Percentiles rank a stretch among this genome's conserved stretches.
These are phyloP conservation scores for Kodamaea fungicola DNA, from an alignment of 1,139 yeast species.

Conservation along the genomic window DNA sequence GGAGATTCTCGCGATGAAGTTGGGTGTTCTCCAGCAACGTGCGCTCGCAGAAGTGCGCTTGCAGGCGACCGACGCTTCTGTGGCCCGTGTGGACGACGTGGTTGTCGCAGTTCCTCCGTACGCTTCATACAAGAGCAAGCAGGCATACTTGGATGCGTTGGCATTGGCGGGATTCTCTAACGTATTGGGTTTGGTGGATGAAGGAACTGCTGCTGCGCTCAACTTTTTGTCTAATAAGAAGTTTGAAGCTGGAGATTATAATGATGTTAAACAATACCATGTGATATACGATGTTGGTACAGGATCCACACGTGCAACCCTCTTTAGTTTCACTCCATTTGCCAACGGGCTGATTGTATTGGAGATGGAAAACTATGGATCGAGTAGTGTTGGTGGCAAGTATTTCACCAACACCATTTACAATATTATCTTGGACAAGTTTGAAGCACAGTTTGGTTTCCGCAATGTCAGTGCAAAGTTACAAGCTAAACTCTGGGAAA, in stretches of 20 bases:
- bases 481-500: conserved; percentile 66
- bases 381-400: conserved; percentile 67
- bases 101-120: conserved; percentile 78
- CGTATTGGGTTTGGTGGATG: conserved; percentile 71
- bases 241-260: conserved; percentile 32
- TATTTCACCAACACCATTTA: conserved; percentile 63
- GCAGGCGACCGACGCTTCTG: conserved; percentile 25
- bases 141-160: conserved; percentile 70
- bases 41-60: conserved; percentile 48
- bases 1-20: conserved; percentile 81
- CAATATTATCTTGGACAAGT: conserved; percentile 55
- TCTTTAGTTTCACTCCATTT: conserved; percentile 60
- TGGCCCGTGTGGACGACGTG: conserved; percentile 51
- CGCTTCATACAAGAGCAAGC: conserved; percentile 62
- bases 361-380: conserved; percentile 71
- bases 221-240: conserved; percentile 61
- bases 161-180: conserved; percentile 62
- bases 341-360: conserved; percentile 39
- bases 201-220: conserved; percentile 86
- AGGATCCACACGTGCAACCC: conserved; percentile 82
- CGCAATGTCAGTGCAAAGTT: conserved; percentile 50
- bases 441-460: conserved; percentile 43
- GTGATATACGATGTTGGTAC: conserved; percentile 90
- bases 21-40: conserved; percentile 62
- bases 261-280: conserved; percentile 52